These are phyloP conservation scores for Vachellia pachyceras DNA, from an alignment of 306 rosid species.

Conservation along the genomic window DNA sequence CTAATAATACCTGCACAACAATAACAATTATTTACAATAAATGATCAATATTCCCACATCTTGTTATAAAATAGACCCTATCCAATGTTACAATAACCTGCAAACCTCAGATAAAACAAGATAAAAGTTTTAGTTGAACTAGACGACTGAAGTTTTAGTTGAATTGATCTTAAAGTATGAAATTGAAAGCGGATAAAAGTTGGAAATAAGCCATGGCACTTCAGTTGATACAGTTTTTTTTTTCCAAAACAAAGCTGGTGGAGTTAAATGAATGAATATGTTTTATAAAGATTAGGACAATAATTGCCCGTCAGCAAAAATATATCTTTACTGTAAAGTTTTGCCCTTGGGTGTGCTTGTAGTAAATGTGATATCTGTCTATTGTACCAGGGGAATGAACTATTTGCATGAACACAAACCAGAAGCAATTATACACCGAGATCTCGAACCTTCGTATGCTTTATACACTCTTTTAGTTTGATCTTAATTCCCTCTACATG, in stretches of 20 bases:
- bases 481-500: conserved; percentile 29
- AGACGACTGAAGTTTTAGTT: background rate
- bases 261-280: background rate
- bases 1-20: no score
- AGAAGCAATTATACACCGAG: conserved; percentile 67
- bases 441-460: conserved; percentile 68
- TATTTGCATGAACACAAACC: conserved; percentile 69
- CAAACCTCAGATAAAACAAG: background rate
- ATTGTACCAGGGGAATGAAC: conserved; percentile 58
- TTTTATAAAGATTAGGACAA: background rate
- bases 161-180: background rate
- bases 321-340: background rate
- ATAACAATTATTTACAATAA: no score
- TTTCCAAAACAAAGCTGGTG: background rate
- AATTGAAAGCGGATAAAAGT: background rate
- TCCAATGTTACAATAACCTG: background rate
- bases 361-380: conserved; percentile 21
- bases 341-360: conserved; percentile 19
- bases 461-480: conserved; percentile 34
- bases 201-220: background rate
- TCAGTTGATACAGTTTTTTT: background rate
- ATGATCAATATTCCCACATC: no score
- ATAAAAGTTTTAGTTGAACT: no score
- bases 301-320: background rate
- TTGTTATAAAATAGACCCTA: background rate